Conservation (phyloP, 2,329 filamentous ascomycete species). For the Cercospora sojina region DNA sequence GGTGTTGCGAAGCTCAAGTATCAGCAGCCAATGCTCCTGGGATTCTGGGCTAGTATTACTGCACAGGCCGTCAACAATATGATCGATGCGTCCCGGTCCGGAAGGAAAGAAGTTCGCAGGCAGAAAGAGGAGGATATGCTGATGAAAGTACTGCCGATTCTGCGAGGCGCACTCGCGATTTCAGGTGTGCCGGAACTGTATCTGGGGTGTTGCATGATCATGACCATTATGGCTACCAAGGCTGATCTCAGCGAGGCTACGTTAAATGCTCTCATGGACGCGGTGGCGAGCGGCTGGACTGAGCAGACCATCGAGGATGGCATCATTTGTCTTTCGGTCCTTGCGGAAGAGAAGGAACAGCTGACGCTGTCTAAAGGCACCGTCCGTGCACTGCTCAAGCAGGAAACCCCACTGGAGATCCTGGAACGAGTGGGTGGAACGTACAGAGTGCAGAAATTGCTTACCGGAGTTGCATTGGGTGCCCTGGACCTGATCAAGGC, state of each 20-base stretch:
- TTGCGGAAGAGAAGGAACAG: slow-evolving; percentile 75
- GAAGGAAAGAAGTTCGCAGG: slow-evolving; percentile 70
- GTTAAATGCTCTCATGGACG: slow-evolving; percentile 86
- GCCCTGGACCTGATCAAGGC: slow-evolving; percentile 53
- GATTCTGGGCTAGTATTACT: slow-evolving; percentile 88
- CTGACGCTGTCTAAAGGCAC: slow-evolving; percentile 68
- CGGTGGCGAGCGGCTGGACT: slow-evolving; percentile 75
- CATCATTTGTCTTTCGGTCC: slow-evolving; percentile 74
- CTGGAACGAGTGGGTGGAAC: slow-evolving; percentile 63
- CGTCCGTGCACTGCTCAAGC: slow-evolving; percentile 65
- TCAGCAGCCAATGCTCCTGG: slow-evolving; percentile 73
- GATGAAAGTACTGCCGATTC: slow-evolving; percentile 64
- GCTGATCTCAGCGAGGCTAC: slow-evolving; percentile 74
- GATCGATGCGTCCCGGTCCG: slow-evolving; percentile 73
- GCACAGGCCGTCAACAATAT: slow-evolving; percentile 83
- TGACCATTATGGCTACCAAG: slow-evolving; percentile 81
- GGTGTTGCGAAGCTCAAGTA: slow-evolving; percentile 69
- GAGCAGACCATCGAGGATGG: slow-evolving; percentile 69
- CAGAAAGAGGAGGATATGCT: slow-evolving; percentile 79
- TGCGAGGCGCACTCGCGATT: slow-evolving; percentile 76
- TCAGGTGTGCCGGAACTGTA: slow-evolving; percentile 75
- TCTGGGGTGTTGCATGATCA: slow-evolving; percentile 86
- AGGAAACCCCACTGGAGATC: slow-evolving; percentile 59
- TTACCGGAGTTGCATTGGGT: slow-evolving; percentile 68
- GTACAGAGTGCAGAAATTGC: slow-evolving; percentile 68